Percentiles rank a stretch among this genome's conserved stretches.
These are phyloP conservation scores for Boletus mariae DNA, from an alignment of 1,284 basidiomycete species.

Conservation along the genomic window DNA sequence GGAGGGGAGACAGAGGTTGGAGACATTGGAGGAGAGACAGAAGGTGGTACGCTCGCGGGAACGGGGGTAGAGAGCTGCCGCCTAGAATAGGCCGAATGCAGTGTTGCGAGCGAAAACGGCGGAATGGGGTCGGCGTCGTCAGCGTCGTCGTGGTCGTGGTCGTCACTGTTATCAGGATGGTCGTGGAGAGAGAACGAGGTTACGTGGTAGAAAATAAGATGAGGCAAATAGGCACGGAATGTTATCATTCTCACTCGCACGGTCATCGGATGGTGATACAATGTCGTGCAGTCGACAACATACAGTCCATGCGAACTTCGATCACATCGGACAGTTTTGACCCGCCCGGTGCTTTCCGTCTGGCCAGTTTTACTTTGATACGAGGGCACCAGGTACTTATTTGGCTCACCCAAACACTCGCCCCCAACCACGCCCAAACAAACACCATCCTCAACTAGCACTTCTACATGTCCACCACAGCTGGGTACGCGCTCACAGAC, in stretches of 20 bases:
- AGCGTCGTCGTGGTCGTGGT: neutral
- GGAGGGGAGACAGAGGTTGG: constrained; percentile 14
- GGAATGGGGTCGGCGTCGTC: neutral
- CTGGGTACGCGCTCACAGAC: constrained; percentile 14
- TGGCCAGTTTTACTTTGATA: neutral
- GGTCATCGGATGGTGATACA: neutral
- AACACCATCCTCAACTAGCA: constrained; percentile 1
- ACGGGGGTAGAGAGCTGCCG: neutral
- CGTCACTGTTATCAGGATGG: neutral
- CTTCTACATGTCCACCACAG: constrained; percentile 23
- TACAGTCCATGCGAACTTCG: neutral
- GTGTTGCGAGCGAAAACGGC: neutral
- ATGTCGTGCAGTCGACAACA: neutral
- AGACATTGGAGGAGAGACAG: constrained; percentile 11
- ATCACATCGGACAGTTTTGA: neutral
- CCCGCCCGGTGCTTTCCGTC: too few species aligned
- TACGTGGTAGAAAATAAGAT: neutral
- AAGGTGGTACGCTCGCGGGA: neutral
- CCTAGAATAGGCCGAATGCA: neutral
- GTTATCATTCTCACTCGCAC: neutral
- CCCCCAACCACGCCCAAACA: constrained; percentile 12
- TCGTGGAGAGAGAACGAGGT: neutral
- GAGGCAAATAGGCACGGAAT: neutral
- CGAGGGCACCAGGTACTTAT: neutral
- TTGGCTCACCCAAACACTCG: neutral